Base-by-base conservation (phyloP, 345 rosid species). In the Salix koriyanagi region DNA sequence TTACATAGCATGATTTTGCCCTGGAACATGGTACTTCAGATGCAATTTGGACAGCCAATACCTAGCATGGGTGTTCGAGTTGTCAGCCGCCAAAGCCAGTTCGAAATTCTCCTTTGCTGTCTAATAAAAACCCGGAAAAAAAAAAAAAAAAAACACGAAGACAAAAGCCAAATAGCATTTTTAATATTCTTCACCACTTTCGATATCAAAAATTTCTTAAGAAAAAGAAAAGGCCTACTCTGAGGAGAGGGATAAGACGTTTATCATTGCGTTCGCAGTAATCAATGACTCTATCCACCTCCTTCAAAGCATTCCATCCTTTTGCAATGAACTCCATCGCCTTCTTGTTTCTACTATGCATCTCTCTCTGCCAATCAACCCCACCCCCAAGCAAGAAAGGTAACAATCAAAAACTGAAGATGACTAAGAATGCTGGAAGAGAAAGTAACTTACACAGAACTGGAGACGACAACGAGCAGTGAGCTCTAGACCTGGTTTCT, bases 81-180 rank as follows among this genome's bases (percentile, higher is more conserved):
- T 86, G 87, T 92, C 95, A 68, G 86, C 92, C 85, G 88, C 93
- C 52, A 95, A 66, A 69, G 97, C 97, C 89, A 93, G 80, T 83
- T 93, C 96, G 81, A 95, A 93, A 81, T 90, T 95, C 81, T 93
- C 96, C 81, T 95, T 95, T 64, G 93, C 98, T 39, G 89, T 85
- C 99, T 95, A 73, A 67, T 71, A 72, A 65, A 66, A 74, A 70
- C 30, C 9, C 67, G 65, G 65, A 37, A 44, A 42, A 46, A 13
- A 30, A 30, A 30, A 13, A 46, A 46, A 13, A 46, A 46, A 46
- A 3, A 13, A 2, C 6, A 15, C 52, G 6, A 46, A 4, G 52
- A 46, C 52, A 46, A 42, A 42, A 46, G 18, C 52, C 52, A 46
- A 14, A 46, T 14, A 14, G 16, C 52, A 46, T 46, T 46, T 46